Evolutionary conservation across 345 rosid genomes (phyloP).

Genomic region (Brassica nigra): DNA sequence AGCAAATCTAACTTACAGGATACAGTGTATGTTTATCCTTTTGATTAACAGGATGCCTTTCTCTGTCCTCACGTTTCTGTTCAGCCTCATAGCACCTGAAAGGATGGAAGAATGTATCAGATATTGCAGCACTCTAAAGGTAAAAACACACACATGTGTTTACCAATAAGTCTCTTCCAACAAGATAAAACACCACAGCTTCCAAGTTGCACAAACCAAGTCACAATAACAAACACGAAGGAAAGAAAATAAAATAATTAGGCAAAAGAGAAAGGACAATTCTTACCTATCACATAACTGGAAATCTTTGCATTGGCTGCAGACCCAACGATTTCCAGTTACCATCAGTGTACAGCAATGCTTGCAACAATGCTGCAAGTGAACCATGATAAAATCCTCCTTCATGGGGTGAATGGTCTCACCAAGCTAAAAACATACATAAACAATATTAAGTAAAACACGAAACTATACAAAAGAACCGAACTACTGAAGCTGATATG

Average conservation of each 20-base stretch:
- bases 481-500: slow-evolving; percentile 11
- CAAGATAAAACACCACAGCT: slow-evolving; percentile 24
- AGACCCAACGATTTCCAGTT: slow-evolving; percentile 86
- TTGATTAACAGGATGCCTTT: slow-evolving; percentile 76
- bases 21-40: slow-evolving; percentile 75
- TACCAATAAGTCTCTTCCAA: slow-evolving; percentile 14
- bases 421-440: slow-evolving; percentile 66
- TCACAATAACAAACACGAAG: background rate
- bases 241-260: background rate
- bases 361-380: slow-evolving; percentile 86
- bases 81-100: slow-evolving; percentile 85
- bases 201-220: slow-evolving; percentile 11
- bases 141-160: slow-evolving; percentile 26
- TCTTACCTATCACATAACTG: slow-evolving; percentile 93
- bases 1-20: slow-evolving; percentile 59
- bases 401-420: slow-evolving; percentile 97
- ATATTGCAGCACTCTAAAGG: slow-evolving; percentile 6
- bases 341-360: slow-evolving; percentile 95
- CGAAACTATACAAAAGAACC: background rate
- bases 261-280: slow-evolving; percentile 29
- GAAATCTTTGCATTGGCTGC: slow-evolving; percentile 89
- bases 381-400: slow-evolving; percentile 99
- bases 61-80: slow-evolving; percentile 88
- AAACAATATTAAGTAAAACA: slow-evolving; percentile 15
- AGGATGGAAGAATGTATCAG: slow-evolving; percentile 27